Evolutionary conservation across 495 filamentous ascomycete species (phyloP).

Genomic region (Aspergillus hancockii): DNA sequence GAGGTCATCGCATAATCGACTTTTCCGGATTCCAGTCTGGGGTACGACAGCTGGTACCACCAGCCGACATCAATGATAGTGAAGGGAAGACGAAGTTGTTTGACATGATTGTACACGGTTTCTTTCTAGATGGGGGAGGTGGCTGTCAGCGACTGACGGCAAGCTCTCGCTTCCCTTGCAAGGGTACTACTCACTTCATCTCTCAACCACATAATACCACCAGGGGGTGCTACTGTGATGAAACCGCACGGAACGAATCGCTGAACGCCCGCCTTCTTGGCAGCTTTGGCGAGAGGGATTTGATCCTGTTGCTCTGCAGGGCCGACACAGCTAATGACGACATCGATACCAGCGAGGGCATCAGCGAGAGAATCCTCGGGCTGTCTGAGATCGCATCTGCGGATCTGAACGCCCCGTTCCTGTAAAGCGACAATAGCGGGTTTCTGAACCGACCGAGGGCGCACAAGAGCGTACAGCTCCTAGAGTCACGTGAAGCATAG

Average conservation of each 20-base stretch:
- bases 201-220: conserved; percentile 48
- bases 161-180: not conserved
- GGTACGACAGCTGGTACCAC: conserved; percentile 59
- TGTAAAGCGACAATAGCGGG: conserved; percentile 43
- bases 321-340: conserved; percentile 55
- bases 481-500: conserved; percentile 17
- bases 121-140: conserved; percentile 47
- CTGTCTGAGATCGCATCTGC: conserved; percentile 46
- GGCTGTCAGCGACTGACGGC: conserved; percentile 9
- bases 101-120: conserved; percentile 55
- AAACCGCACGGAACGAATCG: conserved; percentile 61
- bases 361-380: conserved; percentile 48
- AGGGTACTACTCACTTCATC: conserved; percentile 41
- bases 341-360: conserved; percentile 49
- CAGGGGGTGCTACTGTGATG: conserved; percentile 48
- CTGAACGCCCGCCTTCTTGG: conserved; percentile 55
- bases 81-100: conserved; percentile 54
- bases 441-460: conserved; percentile 50
- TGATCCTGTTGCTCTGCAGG: conserved; percentile 49
- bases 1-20: conserved; percentile 52
- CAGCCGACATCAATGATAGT: conserved; percentile 63
- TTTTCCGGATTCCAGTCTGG: conserved; percentile 51
- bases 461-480: conserved; percentile 53
- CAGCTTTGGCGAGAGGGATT: conserved; percentile 54
- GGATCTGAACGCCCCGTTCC: conserved; percentile 48